Evolutionary conservation across 2,329 filamentous ascomycete species (phyloP).

Genomic region (Neonectria neomacrospora): DNA sequence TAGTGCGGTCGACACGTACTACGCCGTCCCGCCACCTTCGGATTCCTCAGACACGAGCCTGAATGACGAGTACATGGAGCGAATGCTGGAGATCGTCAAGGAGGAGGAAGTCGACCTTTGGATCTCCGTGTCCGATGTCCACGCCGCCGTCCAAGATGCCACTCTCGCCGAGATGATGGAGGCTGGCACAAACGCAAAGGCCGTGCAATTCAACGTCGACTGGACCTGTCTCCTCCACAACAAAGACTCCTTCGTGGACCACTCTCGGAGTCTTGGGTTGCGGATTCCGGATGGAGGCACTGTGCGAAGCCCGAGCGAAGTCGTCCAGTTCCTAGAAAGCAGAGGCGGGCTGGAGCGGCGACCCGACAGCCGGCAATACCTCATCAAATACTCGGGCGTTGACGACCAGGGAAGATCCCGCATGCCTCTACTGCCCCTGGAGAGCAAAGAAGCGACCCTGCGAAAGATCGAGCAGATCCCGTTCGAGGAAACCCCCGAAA

Average conservation of each 20-base stretch:
- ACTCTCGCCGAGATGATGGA: slow-evolving; percentile 71
- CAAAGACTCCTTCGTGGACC: slow-evolving; percentile 72
- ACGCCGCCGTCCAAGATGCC: slow-evolving; percentile 73
- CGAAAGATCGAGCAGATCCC: slow-evolving; percentile 40
- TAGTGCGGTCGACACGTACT: slow-evolving; percentile 64
- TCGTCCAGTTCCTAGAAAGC: slow-evolving; percentile 62
- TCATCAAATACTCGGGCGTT: slow-evolving; percentile 73
- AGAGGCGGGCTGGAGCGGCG: slow-evolving; percentile 31
- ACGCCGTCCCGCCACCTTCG: slow-evolving; percentile 52
- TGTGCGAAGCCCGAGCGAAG: slow-evolving; percentile 64
- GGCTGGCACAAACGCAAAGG: slow-evolving; percentile 65
- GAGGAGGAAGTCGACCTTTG: slow-evolving; percentile 74
- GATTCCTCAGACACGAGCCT: slow-evolving; percentile 19
- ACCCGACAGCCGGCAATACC: slow-evolving; percentile 55
- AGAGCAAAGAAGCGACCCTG: slow-evolving; percentile 58
- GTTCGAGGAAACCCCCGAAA: slow-evolving; percentile 53
- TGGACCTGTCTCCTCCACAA: slow-evolving; percentile 70
- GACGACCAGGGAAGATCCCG: slow-evolving; percentile 69
- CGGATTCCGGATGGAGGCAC: slow-evolving; percentile 62
- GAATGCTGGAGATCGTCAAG: slow-evolving; percentile 67
- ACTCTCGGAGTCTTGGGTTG: slow-evolving; percentile 65
- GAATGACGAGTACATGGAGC: slow-evolving; percentile 64
- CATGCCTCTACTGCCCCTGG: slow-evolving; percentile 73
- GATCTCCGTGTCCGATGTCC: slow-evolving; percentile 78
- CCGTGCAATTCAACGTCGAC: slow-evolving; percentile 70